A percentile compares a stretch with the other conserved stretches of the same genome.
Evolutionary conservation across 164 flowering plant species (phyloP).

Genomic region (Nymphaea colorata): DNA sequence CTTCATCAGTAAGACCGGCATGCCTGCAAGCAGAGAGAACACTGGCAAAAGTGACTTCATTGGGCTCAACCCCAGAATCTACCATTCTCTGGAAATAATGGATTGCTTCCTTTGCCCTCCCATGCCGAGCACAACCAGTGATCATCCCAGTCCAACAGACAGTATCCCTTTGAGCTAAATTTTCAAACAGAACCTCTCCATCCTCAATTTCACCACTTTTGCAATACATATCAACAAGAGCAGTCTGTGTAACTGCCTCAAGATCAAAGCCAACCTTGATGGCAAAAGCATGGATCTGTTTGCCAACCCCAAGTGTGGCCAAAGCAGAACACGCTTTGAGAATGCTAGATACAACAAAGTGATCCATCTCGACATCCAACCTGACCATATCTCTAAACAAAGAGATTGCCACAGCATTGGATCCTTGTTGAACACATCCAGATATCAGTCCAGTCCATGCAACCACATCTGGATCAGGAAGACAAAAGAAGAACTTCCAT

Average conservation of each 20-base stretch:
- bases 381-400: conserved; percentile 16
- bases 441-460: conserved; percentile 19
- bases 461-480: conserved; percentile 15
- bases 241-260: conserved; percentile 12
- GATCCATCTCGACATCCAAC: conserved; percentile 13
- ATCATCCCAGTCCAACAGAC: conserved; percentile 22
- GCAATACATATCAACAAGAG: conserved; percentile 19
- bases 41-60: conserved; percentile 17
- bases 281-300: conserved; percentile 16
- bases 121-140: conserved; percentile 19
- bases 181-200: conserved; percentile 11
- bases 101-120: conserved; percentile 19
- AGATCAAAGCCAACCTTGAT: conserved; percentile 13
- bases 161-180: conserved; percentile 8
- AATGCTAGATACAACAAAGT: conserved; percentile 17
- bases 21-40: conserved; percentile 21
- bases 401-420: conserved; percentile 13
- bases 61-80: conserved; percentile 13
- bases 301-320: conserved; percentile 12
- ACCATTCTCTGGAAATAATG: conserved; percentile 13
- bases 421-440: conserved; percentile 13
- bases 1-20: conserved; percentile 17
- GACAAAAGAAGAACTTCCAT: conserved; percentile 9
- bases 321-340: conserved; percentile 18
- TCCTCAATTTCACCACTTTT: conserved; percentile 18